Evolutionary conservation across 176 grass and related monocot genomes (phyloP).

Genomic region (Zoysia japonica): DNA sequence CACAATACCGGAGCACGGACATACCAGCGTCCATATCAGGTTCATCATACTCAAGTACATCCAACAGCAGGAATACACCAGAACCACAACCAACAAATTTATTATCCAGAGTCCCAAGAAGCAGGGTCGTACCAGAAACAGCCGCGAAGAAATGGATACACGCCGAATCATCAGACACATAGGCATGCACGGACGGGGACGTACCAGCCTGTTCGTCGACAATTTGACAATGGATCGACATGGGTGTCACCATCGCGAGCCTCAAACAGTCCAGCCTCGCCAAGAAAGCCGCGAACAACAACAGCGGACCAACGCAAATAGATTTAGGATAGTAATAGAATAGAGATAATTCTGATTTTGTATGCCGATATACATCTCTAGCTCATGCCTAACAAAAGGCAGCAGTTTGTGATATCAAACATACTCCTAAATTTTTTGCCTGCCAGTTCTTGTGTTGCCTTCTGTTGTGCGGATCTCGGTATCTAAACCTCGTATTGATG

Average conservation of each 20-base stretch:
- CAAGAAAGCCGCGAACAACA: background rate
- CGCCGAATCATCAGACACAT: background rate
- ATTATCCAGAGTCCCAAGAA: background rate
- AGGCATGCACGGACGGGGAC: background rate
- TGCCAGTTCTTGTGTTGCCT: slow-evolving; percentile 4
- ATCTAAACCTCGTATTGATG: background rate
- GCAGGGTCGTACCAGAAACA: slow-evolving; percentile 20
- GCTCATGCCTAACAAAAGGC: background rate
- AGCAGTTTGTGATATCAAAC: background rate
- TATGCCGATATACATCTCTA: background rate
- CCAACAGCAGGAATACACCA: slow-evolving; percentile 23
- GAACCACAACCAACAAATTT: background rate
- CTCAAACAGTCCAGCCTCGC: slow-evolving; percentile 9
- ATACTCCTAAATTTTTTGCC: background rate
- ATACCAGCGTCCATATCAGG: slow-evolving; percentile 1
- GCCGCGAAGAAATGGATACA: slow-evolving; percentile 9
- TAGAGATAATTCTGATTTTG: background rate
- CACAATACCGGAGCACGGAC: background rate
- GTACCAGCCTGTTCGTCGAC: slow-evolving; percentile 31
- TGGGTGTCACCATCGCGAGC: slow-evolving; percentile 13
- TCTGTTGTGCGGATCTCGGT: background rate
- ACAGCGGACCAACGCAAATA: background rate
- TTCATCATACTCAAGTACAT: background rate
- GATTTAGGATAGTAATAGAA: too few relatives aligned
- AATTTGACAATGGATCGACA: slow-evolving; percentile 19